Evolutionary conservation across 768 basidiomycete species (phyloP).

Genomic region (Tephrocybe sp.): DNA sequence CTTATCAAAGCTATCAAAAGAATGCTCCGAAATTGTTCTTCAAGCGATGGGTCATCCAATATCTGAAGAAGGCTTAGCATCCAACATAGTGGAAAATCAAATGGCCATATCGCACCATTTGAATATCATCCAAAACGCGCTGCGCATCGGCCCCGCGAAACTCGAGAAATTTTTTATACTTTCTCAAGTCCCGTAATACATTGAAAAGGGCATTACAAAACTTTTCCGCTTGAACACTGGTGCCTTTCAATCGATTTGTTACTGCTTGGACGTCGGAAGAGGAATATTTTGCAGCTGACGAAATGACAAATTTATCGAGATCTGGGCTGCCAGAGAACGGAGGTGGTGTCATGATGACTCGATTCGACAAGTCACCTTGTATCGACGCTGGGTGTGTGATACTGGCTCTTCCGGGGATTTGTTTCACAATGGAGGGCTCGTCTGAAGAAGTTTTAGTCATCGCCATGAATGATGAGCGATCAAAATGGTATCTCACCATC

Average conservation of each 20-base stretch:
- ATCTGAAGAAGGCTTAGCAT: not conserved
- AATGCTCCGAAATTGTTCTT: not conserved
- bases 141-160: not conserved
- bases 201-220: not conserved
- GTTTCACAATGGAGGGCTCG: not conserved
- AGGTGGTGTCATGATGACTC: not conserved
- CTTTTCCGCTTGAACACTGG: not conserved
- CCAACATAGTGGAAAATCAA: not conserved
- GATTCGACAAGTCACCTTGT: not conserved
- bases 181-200: not conserved
- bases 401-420: not conserved
- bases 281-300: not conserved
- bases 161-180: not conserved
- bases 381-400: not conserved
- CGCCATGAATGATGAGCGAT: not conserved
- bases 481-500: not conserved
- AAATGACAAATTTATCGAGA: not conserved
- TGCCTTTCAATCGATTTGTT: not conserved
- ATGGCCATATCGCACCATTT: not conserved
- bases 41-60: not conserved
- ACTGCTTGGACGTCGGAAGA: not conserved
- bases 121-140: not conserved
- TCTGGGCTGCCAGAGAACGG: constrained; percentile 1
- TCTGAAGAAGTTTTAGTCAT: not conserved
- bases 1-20: not conserved